Percentiles rank a stretch among this genome's conserved stretches.
Conservation (phyloP, 202 grass and related monocot species). For the Dendrocalamus latiflorus region DNA sequence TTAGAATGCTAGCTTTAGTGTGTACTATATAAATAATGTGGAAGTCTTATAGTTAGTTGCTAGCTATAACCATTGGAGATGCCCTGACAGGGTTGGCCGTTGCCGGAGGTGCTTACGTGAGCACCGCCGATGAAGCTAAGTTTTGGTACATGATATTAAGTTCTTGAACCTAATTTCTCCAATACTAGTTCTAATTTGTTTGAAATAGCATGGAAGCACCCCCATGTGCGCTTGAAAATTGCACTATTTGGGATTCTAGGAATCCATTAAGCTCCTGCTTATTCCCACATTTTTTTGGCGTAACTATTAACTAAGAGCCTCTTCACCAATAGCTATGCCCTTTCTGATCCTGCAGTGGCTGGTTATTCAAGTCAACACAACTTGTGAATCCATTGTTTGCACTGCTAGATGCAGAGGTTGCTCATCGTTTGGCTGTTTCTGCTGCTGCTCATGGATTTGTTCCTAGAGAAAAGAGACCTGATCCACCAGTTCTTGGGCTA, state of each 20-base stretch:
- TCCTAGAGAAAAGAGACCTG: conserved; percentile 85
- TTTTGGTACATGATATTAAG: conserved; percentile 68
- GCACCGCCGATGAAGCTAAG: conserved; percentile 91
- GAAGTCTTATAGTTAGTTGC: too few relatives aligned
- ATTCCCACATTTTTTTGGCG: neutral
- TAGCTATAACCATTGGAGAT: too few relatives aligned
- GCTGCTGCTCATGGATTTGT: conserved; percentile 75
- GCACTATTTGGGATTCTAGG: neutral
- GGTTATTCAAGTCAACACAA: conserved; percentile 79
- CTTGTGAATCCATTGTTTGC: conserved; percentile 76
- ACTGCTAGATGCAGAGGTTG: conserved; percentile 78
- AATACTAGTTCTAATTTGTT: neutral
- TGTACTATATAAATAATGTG: too few relatives aligned
- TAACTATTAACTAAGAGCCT: neutral
- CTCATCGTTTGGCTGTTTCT: conserved; percentile 74
- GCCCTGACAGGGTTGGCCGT: conserved; percentile 66
- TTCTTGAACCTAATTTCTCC: neutral
- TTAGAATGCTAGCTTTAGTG: too few relatives aligned
- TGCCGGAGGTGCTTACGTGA: conserved; percentile 90
- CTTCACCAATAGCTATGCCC: too few relatives aligned
- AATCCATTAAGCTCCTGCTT: neutral
- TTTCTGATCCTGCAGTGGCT: conserved; percentile 55
- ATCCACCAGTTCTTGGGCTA: conserved; percentile 66
- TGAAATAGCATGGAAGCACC: neutral
- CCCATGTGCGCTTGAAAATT: neutral